A percentile compares a stretch with the other conserved stretches of the same genome.
Evolutionary conservation across 805 yeast species (phyloP).

Genomic region (Starmerella sirachaensis): DNA sequence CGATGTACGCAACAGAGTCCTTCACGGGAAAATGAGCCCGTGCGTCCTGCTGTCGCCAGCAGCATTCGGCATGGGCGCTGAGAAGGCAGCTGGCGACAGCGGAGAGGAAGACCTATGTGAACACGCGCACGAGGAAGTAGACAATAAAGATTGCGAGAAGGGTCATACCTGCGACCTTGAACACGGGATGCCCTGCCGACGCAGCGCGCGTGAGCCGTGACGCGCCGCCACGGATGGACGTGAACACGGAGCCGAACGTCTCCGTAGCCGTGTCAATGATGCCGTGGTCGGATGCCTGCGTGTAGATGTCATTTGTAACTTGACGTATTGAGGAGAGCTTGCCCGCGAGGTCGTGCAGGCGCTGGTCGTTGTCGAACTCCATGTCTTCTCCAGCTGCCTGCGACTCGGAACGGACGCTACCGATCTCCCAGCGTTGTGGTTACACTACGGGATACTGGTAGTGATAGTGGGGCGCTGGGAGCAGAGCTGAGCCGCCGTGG

Average conservation of each 20-base stretch:
- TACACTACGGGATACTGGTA: not conserved
- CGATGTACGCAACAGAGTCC: too few relatives aligned
- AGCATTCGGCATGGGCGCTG: too few relatives aligned
- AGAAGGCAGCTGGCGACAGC: too few relatives aligned
- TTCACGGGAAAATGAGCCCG: too few relatives aligned
- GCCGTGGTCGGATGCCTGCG: conserved; percentile 43
- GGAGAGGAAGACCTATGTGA: too few relatives aligned
- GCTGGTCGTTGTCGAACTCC: conserved; percentile 44
- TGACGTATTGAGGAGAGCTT: conserved; percentile 53
- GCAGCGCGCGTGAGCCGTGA: conserved; percentile 43
- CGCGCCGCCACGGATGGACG: conserved; percentile 42
- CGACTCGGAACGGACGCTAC: not conserved
- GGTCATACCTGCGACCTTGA: conserved; percentile 49
- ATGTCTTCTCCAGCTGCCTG: conserved; percentile 5
- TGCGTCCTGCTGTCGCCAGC: too few relatives aligned
- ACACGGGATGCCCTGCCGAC: conserved; percentile 45
- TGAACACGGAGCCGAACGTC: conserved; percentile 39
- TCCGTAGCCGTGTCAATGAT: conserved; percentile 36
- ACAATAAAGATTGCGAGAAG: conserved; percentile 43
- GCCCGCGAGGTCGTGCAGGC: conserved; percentile 50
- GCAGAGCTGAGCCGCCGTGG: too few relatives aligned
- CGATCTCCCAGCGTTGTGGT: not conserved
- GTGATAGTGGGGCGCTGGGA: too few relatives aligned
- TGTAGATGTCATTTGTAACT: conserved; percentile 56
- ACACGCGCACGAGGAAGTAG: conserved; percentile 44